Conservation (phyloP, 495 filamentous ascomycete species). For the Patellaria atrata region DNA sequence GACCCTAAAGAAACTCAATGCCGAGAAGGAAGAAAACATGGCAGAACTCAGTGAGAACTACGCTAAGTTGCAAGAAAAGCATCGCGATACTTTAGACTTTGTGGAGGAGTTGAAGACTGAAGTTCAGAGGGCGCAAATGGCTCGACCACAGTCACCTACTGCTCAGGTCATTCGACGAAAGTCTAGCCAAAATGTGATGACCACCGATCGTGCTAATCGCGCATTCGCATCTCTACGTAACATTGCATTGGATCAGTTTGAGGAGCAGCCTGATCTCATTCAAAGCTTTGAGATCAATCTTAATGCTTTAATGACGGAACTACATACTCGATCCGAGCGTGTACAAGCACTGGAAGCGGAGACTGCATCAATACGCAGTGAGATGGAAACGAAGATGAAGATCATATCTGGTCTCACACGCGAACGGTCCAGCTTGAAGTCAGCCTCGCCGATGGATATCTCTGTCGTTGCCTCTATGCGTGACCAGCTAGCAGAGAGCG, state of each 20-base stretch:
- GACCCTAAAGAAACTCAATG: conserved; percentile 48
- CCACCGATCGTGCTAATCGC: conserved; percentile 80
- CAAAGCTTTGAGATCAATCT: conserved; percentile 88
- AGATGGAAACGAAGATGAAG: conserved; percentile 89
- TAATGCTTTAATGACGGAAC: conserved; percentile 83
- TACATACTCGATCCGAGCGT: conserved; percentile 72
- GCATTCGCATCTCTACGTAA: conserved; percentile 82
- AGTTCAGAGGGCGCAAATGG: conserved; percentile 56
- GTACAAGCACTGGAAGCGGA: conserved; percentile 82
- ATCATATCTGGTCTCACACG: conserved; percentile 90
- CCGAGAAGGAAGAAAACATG: conserved; percentile 64
- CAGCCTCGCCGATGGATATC: conserved; percentile 76
- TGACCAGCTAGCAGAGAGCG: conserved; percentile 73
- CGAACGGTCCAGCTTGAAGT: conserved; percentile 76
- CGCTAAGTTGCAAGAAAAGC: conserved; percentile 61
- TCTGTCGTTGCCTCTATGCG: conserved; percentile 77
- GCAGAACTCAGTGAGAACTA: conserved; percentile 61
- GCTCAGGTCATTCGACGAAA: conserved; percentile 76
- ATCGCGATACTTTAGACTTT: conserved; percentile 65
- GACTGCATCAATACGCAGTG: conserved; percentile 68
- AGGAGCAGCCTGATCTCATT: conserved; percentile 63
- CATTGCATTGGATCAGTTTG: conserved; percentile 74
- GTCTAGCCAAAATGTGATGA: conserved; percentile 80
- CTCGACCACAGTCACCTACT: conserved; percentile 47
- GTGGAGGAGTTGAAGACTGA: conserved; percentile 84